Percentiles rank a stretch among this genome's conserved stretches.
Conservation (phyloP, 1,284 basidiomycete genomes). For the Phellopilus nigrolimitatus region DNA sequence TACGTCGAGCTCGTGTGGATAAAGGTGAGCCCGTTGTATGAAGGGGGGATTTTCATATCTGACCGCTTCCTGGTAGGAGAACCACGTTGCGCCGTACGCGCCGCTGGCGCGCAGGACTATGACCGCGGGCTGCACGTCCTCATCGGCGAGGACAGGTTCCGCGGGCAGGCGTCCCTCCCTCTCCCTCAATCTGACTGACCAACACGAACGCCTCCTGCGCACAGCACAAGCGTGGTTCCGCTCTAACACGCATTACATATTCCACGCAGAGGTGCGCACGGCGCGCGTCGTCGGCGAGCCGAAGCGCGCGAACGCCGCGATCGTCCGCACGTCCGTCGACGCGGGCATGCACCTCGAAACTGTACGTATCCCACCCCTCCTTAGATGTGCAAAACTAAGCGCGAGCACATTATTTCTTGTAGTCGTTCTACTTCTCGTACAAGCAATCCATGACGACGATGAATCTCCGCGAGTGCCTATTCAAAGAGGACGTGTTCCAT, state of each 20-base stretch:
- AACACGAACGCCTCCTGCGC: constrained; percentile 3
- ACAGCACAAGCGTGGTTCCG: constrained; percentile 46
- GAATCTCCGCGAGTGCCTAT: too few relatives aligned
- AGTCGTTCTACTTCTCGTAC: too few relatives aligned
- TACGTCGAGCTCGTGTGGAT: too few relatives aligned
- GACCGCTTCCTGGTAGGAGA: too few relatives aligned
- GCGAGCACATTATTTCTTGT: too few relatives aligned
- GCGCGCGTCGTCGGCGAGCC: constrained; percentile 44
- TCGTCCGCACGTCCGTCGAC: too few relatives aligned
- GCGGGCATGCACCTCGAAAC: constrained; percentile 34
- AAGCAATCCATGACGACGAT: too few relatives aligned
- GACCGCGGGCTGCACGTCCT: constrained; percentile 48
- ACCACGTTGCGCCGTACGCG: constrained; percentile 39
- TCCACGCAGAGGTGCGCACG: constrained; percentile 46
- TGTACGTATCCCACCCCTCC: too few relatives aligned
- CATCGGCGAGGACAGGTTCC: constrained; percentile 45
- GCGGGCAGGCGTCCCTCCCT: constrained; percentile 35
- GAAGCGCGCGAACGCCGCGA: constrained; percentile 33
- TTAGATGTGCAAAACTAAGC: too few relatives aligned
- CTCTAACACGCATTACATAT: constrained; percentile 42
- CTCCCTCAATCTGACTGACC: background rate
- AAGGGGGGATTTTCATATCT: too few relatives aligned
- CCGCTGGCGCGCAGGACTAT: constrained; percentile 39
- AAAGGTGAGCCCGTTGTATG: too few relatives aligned
- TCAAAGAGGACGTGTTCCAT: too few relatives aligned